These are phyloP conservation scores for Ustilago vetiveriae DNA, from an alignment of 1,284 basidiomycete species.

Conservation along the genomic window DNA sequence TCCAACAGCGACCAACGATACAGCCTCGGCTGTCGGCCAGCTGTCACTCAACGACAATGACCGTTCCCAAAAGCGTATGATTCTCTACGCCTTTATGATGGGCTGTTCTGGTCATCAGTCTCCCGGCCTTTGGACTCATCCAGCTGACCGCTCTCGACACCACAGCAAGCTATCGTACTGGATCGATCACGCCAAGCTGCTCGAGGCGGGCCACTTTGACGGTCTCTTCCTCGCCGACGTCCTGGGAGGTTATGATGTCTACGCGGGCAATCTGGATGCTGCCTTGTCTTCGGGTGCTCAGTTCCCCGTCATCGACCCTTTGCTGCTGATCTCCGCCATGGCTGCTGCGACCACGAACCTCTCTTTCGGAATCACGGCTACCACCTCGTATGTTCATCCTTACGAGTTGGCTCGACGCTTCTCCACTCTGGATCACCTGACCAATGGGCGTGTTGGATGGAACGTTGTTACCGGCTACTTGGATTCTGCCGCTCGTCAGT, in stretches of 20 bases:
- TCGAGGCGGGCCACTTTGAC: slow-evolving; percentile 56
- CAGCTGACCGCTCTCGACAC: slow-evolving; percentile 45
- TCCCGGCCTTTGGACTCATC: slow-evolving; percentile 57
- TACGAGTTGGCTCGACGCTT: slow-evolving; percentile 66
- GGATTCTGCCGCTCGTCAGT: slow-evolving; percentile 65
- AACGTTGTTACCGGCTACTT: slow-evolving; percentile 68
- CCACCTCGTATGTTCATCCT: slow-evolving; percentile 64
- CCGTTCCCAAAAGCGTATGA: slow-evolving; percentile 20
- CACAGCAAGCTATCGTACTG: slow-evolving; percentile 62
- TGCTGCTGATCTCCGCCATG: slow-evolving; percentile 58
- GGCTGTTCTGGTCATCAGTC: slow-evolving; percentile 60
- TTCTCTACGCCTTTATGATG: slow-evolving; percentile 58
- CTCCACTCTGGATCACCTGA: slow-evolving; percentile 67
- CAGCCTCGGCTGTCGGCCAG: slow-evolving; percentile 3
- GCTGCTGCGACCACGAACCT: slow-evolving; percentile 55
- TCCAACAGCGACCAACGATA: slow-evolving; percentile 17
- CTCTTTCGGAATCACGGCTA: slow-evolving; percentile 62
- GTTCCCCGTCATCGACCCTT: slow-evolving; percentile 61
- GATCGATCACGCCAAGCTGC: slow-evolving; percentile 58
- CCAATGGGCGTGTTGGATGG: slow-evolving; percentile 67
- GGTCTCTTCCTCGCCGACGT: slow-evolving; percentile 64
- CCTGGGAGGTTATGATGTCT: slow-evolving; percentile 62
- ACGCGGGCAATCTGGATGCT: slow-evolving; percentile 50
- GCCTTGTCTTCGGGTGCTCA: slow-evolving; percentile 58
- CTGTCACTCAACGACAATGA: neutral